Conservation (phyloP, 2,329 filamentous ascomycete genomes). For the Penicillium verrucosum region DNA sequence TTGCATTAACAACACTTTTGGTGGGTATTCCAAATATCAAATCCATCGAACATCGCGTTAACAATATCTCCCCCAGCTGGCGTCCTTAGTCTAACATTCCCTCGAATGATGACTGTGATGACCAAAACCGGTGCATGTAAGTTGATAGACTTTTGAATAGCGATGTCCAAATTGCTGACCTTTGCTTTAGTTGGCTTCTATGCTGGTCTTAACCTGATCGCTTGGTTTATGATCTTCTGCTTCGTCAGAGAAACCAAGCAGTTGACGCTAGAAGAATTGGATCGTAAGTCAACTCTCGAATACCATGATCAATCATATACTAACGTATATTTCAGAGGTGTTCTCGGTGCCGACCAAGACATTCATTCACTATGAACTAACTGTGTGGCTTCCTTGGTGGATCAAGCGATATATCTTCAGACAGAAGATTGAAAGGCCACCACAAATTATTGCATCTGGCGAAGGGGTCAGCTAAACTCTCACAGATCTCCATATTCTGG, state of each 20-base stretch:
- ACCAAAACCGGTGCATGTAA: slow-evolving; percentile 54
- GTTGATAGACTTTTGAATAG: slow-evolving; percentile 15
- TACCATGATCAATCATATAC: background rate
- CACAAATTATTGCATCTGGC: slow-evolving; percentile 22
- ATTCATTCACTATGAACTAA: slow-evolving; percentile 55
- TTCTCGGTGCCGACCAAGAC: slow-evolving; percentile 56
- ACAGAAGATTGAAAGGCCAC: slow-evolving; percentile 36
- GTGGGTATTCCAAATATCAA: slow-evolving; percentile 6
- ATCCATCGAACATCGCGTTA: slow-evolving; percentile 15
- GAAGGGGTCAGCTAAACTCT: slow-evolving; percentile 1
- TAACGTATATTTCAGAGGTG: slow-evolving; percentile 53
- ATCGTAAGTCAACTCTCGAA: slow-evolving; percentile 14
- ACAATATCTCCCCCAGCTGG: slow-evolving; percentile 33
- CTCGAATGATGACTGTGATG: slow-evolving; percentile 45
- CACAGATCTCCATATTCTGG: background rate
- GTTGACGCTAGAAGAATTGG: slow-evolving; percentile 40
- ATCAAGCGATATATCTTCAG: slow-evolving; percentile 55
- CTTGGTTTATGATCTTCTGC: slow-evolving; percentile 62
- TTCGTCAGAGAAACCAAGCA: slow-evolving; percentile 55
- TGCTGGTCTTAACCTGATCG: slow-evolving; percentile 56
- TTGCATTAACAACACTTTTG: slow-evolving; percentile 32
- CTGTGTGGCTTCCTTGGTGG: slow-evolving; percentile 58
- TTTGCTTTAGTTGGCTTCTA: slow-evolving; percentile 44
- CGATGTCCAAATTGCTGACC: background rate
- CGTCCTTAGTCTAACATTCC: slow-evolving; percentile 48